phyloP scores from a whole-genome alignment of 352 stramenopile species.

The Globisporangium iwayamae region DNA sequence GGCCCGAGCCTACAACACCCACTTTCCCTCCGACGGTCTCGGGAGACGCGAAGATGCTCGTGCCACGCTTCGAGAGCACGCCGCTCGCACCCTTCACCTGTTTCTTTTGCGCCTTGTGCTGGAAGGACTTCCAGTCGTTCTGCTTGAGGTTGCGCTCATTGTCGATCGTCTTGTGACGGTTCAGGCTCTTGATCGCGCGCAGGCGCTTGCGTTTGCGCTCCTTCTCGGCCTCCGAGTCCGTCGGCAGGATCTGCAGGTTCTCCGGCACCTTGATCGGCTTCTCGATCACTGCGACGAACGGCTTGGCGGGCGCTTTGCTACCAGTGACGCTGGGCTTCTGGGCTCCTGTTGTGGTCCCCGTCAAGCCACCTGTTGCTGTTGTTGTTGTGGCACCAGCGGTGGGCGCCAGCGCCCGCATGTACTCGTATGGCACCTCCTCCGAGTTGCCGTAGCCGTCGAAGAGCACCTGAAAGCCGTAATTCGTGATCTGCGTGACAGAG shows the following conservation, averaged over 20 bases:
- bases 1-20: conserved; percentile 83
- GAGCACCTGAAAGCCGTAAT: conserved; percentile 76
- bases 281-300: conserved; percentile 47
- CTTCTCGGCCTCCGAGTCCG: conserved; percentile 82
- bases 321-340: conserved; percentile 2
- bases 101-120: conserved; percentile 78
- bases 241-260: conserved; percentile 78
- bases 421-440: conserved; percentile 89
- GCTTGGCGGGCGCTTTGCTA: conserved; percentile 12
- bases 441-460: conserved; percentile 89
- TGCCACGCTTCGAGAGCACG: conserved; percentile 74
- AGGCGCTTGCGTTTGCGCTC: conserved; percentile 81
- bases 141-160: conserved; percentile 83
- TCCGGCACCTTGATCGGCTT: conserved; percentile 86
- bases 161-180: conserved; percentile 83
- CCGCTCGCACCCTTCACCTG: conserved; percentile 61
- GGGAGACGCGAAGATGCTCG: conserved; percentile 88
- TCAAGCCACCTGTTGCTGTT: conserved; percentile 10
- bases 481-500: conserved; percentile 58
- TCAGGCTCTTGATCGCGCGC: conserved; percentile 84
- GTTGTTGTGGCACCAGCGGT: neutral
- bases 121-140: conserved; percentile 85
- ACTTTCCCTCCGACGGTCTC: conserved; percentile 81
- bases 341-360: conserved; percentile 5
- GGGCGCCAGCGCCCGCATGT: conserved; percentile 42